These are phyloP conservation scores for Chrysanthemum makinoi DNA, from an alignment of 129 eudicot genomes.

Conservation along the genomic window DNA sequence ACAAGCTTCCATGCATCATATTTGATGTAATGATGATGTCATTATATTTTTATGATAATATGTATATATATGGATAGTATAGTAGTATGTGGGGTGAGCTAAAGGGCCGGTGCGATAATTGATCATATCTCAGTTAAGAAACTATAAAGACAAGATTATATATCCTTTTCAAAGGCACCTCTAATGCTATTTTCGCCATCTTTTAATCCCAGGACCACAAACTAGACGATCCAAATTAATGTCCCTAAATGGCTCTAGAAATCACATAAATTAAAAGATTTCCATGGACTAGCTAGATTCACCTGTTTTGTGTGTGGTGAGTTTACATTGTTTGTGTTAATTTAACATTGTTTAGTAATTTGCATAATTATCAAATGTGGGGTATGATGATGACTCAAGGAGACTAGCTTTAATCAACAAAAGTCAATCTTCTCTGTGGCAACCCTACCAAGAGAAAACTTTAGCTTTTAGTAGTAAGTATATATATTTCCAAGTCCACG, in stretches of 20 bases:
- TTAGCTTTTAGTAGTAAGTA: conserved; percentile 21
- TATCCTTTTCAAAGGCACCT: conserved; percentile 14
- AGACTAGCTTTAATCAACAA: conserved; percentile 14
- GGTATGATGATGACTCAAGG: conserved; percentile 25
- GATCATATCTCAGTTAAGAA: no score
- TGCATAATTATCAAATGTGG: conserved; percentile 19
- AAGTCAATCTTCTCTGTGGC: conserved; percentile 29
- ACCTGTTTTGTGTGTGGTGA: no score
- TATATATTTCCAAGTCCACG: conserved; percentile 23
- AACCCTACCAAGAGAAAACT: conserved; percentile 26
- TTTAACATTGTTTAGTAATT: neutral
- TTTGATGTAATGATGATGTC: conserved; percentile 27
- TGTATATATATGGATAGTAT: neutral
- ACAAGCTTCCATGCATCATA: conserved; percentile 6
- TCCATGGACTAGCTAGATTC: neutral
- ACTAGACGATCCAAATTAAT: neutral
- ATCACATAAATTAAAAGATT: neutral
- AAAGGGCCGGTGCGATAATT: no score
- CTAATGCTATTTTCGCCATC: conserved; percentile 19
- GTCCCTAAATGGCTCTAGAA: neutral
- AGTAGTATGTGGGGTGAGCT: no score
- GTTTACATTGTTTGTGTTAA: neutral
- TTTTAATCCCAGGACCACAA: conserved; percentile 21
- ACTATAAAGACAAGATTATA: no score
- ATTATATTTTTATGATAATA: conserved; percentile 6